phyloP scores from a whole-genome alignment of 2,329 filamentous ascomycete species.

The Aspergillus texensis region DNA sequence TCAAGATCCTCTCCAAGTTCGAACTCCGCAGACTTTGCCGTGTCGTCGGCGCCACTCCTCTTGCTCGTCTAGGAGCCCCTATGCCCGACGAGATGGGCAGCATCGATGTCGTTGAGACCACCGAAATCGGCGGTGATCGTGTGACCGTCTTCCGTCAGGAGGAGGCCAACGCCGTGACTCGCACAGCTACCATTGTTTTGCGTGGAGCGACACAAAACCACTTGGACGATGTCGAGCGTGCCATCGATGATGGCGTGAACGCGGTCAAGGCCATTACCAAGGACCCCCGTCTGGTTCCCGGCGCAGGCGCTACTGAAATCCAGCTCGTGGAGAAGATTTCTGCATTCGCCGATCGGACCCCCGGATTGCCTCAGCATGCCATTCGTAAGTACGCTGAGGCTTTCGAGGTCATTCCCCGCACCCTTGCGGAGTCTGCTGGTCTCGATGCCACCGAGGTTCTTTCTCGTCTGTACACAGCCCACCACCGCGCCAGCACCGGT shows the following conservation, averaged over 20 bases:
- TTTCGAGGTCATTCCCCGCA: conserved; percentile 94
- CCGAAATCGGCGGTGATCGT: conserved; percentile 96
- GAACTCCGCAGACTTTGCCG: conserved; percentile 93
- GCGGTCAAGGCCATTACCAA: conserved; percentile 98
- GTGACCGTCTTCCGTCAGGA: conserved; percentile 99
- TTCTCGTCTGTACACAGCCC: conserved; percentile 87
- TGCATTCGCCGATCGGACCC: conserved; percentile 86
- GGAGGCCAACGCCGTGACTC: conserved; percentile 72
- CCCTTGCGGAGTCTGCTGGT: conserved; percentile 90
- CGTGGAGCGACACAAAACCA: conserved; percentile 97
- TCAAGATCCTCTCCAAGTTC: conserved; percentile 98
- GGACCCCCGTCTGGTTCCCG: conserved; percentile 86
- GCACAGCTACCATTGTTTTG: conserved; percentile 91
- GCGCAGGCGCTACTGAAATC: conserved; percentile 91
- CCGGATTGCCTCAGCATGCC: conserved; percentile 89
- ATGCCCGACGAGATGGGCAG: conserved; percentile 99
- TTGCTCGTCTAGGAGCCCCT: conserved; percentile 90
- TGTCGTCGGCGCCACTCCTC: conserved; percentile 93
- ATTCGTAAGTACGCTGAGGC: conserved; percentile 98
- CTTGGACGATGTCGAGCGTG: conserved; percentile 93
- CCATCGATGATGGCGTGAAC: conserved; percentile 97
- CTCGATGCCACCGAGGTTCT: conserved; percentile 97
- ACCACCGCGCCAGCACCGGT: conserved; percentile 59
- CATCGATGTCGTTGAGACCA: conserved; percentile 92
- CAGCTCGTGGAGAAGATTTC: conserved; percentile 92